These are phyloP conservation scores for Grigorovia jiainica DNA, from an alignment of 805 yeast species.

Conservation along the genomic window DNA sequence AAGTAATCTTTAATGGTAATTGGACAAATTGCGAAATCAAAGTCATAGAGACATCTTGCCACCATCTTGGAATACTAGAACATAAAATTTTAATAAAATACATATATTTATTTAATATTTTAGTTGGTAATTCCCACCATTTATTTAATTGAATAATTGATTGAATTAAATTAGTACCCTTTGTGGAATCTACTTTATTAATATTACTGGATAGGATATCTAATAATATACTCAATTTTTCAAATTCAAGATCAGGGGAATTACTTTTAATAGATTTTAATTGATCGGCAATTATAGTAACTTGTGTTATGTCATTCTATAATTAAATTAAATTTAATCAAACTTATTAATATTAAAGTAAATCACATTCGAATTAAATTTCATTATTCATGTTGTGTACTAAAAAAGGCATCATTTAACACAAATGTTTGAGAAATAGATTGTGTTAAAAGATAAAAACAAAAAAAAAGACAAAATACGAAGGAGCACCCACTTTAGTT, in stretches of 20 bases:
- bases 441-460: too few relatives aligned
- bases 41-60: conserved; percentile 67
- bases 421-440: too few relatives aligned
- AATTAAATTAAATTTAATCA: too few relatives aligned
- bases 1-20: conserved; percentile 24
- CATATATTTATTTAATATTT: conserved; percentile 46
- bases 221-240: conserved; percentile 47
- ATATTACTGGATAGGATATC: conserved; percentile 53
- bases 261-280: conserved; percentile 43
- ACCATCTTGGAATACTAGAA: conserved; percentile 83
- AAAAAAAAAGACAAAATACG: too few relatives aligned
- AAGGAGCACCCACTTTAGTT: too few relatives aligned
- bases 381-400: too few relatives aligned
- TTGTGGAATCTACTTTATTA: conserved; percentile 48
- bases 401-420: too few relatives aligned
- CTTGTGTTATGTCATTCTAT: conserved; percentile 41
- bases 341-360: too few relatives aligned
- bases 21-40: conserved; percentile 52
- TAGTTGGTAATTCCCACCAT: conserved; percentile 46
- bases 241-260: conserved; percentile 43
- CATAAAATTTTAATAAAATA: conserved; percentile 71
- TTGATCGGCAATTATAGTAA: conserved; percentile 53
- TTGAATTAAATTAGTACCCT: conserved; percentile 44
- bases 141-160: conserved; percentile 49
- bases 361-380: too few relatives aligned